Evolutionary conservation across 2,329 filamentous ascomycete genomes (phyloP), one percentile per base, ranked within the genome.

Genomic region (Boeremia exigua): DNA sequence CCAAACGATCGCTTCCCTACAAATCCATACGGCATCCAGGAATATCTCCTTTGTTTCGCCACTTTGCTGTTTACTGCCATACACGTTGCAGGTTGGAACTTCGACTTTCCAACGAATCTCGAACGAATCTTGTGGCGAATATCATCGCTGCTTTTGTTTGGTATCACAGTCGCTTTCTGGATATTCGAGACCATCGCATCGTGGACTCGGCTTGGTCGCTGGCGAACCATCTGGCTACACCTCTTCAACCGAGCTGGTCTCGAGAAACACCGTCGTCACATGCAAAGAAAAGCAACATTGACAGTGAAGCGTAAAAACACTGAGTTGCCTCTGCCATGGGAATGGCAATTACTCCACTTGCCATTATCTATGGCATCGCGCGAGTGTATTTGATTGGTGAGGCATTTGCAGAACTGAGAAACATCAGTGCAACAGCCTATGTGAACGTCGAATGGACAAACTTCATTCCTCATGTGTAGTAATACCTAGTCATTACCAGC

Each of bases 401-500:
- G 37, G 59, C 60, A 4, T 62, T 66, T 44, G 57, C 59, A 2
- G 63, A 64, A 40, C 32, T 66, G 48, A 59, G 62, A 25, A 52
- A 61, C 23, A 37, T 54, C 8, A 58, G 42, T 19, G 56, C 48
- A 2, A 58, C 48, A 29, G 65, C 63, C 1, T 68, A 61, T 43
- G 39, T 61, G 1, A 65, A 62, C 37, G 60, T 66, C 19, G 62
- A 65, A 34, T 65, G 62, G 62, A 62, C 60, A 0, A 25, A 63
- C 3, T 66, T 66, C 23, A 49, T 68, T 39, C 63, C 60, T 17
- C 48, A 52, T 19, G 40, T 52, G 9, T 52, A 45, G 14, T 37
- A 15, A 44, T 33, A 9, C 11, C 10, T n/a, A 6, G 9, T 25
- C 6, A 14, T 6, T 14, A 40, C 4, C 7, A 17, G 25, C 17